Evolutionary conservation across 805 yeast genomes (phyloP).

Genomic region (Wickerhamomyces bovis): DNA sequence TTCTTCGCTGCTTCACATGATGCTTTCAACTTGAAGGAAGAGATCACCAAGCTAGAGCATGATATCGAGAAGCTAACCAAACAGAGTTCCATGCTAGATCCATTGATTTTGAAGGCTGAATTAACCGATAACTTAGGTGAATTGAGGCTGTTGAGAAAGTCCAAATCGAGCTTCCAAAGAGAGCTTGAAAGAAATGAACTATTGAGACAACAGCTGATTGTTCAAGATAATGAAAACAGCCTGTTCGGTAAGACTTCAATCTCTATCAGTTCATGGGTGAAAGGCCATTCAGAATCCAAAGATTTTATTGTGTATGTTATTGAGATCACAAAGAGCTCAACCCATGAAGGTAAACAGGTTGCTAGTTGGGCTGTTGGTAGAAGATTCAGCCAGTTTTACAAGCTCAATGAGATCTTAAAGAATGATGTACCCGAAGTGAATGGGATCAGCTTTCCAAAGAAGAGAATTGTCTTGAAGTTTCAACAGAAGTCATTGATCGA

Average conservation of each 20-base stretch:
- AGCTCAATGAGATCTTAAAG: constrained; percentile 59
- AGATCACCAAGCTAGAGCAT: constrained; percentile 50
- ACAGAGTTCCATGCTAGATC: constrained; percentile 59
- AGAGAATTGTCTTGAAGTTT: constrained; percentile 63
- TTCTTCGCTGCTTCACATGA: constrained; percentile 63
- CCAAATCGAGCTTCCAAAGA: constrained; percentile 56
- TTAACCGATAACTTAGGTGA: constrained; percentile 72
- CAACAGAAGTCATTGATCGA: constrained; percentile 61
- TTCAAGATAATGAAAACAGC: constrained; percentile 77
- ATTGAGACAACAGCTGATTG: constrained; percentile 72
- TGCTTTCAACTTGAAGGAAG: constrained; percentile 56
- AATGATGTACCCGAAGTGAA: constrained; percentile 44
- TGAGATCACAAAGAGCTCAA: constrained; percentile 53
- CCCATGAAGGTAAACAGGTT: constrained; percentile 37
- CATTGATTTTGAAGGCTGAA: constrained; percentile 75
- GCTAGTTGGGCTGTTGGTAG: constrained; percentile 92
- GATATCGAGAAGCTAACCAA: constrained; percentile 54
- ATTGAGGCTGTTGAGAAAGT: constrained; percentile 58
- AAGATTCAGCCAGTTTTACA: constrained; percentile 78
- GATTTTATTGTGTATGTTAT: constrained; percentile 69
- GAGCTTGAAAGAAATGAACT: constrained; percentile 73
- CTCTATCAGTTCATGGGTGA: constrained; percentile 42
- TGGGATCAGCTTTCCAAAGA: constrained; percentile 48
- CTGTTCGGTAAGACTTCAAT: constrained; percentile 61
- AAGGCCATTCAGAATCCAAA: constrained; percentile 44